These are phyloP conservation scores for Hyphopichia burtonii DNA, from an alignment of 1,139 yeast species.

Conservation along the genomic window DNA sequence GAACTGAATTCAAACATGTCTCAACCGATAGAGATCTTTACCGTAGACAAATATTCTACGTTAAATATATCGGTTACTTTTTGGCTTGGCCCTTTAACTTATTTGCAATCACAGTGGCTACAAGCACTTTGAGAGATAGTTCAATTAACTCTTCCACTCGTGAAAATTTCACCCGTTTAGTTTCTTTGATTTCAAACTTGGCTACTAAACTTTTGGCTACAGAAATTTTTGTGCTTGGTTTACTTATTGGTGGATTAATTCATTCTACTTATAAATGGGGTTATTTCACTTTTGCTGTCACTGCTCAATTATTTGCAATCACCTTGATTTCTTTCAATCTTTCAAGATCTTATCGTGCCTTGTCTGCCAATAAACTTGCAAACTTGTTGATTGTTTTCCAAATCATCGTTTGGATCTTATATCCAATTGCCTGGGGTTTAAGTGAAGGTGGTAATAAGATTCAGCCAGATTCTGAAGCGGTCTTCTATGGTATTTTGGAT, in stretches of 20 bases:
- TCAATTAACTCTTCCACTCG: conserved; percentile 17
- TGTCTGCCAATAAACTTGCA: conserved; percentile 16
- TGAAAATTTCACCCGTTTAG: conserved; percentile 21
- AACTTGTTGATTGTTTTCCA: conserved; percentile 30
- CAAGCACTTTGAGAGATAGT: conserved; percentile 25
- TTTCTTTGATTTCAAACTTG: conserved; percentile 23
- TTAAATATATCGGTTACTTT: conserved; percentile 68
- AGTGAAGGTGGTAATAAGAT: conserved; percentile 68
- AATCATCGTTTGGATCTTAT: conserved; percentile 44
- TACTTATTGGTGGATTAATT: conserved; percentile 55
- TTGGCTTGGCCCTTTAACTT: conserved; percentile 57
- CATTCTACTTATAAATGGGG: conserved; percentile 68
- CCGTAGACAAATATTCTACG: conserved; percentile 63
- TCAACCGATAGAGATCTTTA: conserved; percentile 34
- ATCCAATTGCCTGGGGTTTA: conserved; percentile 62
- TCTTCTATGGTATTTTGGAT: conserved; percentile 63
- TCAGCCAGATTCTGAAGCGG: conserved; percentile 66
- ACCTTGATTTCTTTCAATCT: conserved; percentile 20
- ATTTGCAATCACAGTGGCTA: conserved; percentile 45
- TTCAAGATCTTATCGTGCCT: conserved; percentile 11
- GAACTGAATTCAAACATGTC: conserved; percentile 57
- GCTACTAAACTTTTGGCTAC: conserved; percentile 39
- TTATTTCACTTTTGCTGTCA: conserved; percentile 45
- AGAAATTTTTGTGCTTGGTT: conserved; percentile 51
- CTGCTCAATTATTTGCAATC: conserved; percentile 39